Evolutionary conservation across 2,329 filamentous ascomycete genomes (phyloP), one percentile per base, ranked within the genome.

Genomic region (Thelonectria rubi): DNA sequence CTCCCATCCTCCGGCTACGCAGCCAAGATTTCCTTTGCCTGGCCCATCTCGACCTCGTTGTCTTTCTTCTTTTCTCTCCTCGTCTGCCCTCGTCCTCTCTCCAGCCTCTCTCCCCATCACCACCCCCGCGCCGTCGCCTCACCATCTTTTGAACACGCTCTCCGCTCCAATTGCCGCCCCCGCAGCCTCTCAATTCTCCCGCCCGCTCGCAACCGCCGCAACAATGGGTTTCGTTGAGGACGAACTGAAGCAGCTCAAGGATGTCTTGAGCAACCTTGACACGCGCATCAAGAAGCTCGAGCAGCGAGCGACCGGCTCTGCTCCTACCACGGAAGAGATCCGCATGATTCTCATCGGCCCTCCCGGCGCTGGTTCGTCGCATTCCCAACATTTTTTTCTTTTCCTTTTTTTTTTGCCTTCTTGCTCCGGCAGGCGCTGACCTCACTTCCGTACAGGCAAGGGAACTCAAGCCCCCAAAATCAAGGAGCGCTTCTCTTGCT

Each of bases 321-420:
- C 79, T 42, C 65, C 69, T 42, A 84, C 84, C 65, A 71, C 84
- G 40, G 84, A 90, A 70, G 86, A 91, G 75, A 87, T 99, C 80
- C 91, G 95, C 81, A 97, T 99, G 91, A 93, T 99, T 74, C 84
- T 99, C 75, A 98, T 99, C 83, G 95, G 95, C 39, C 95, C 95
- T 76, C 95, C 95, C 59, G 95, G 95, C 79, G 95, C 95, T 80
- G 95, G 95, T 98, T 87, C 73, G 91, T 67, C 47, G 46, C 30
- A 30, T 26, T 30, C 21, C 37, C 6, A 18, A 30, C 9, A 15
- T 6, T 10, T 45, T 15, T 65, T 60, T 15, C n/a, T 66, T 62
- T 58, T 55, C 47, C 49, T 55, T 34, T 11, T 15, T 54, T n/a
- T n/a, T n/a, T n/a, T n/a, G n/a, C 51, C 24, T 58, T 58, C 50